Percentiles rank a stretch among this genome's conserved stretches.
phyloP scores from a whole-genome alignment of 2,329 filamentous ascomycete genomes.

The Zymoseptoria pseudotritici region DNA sequence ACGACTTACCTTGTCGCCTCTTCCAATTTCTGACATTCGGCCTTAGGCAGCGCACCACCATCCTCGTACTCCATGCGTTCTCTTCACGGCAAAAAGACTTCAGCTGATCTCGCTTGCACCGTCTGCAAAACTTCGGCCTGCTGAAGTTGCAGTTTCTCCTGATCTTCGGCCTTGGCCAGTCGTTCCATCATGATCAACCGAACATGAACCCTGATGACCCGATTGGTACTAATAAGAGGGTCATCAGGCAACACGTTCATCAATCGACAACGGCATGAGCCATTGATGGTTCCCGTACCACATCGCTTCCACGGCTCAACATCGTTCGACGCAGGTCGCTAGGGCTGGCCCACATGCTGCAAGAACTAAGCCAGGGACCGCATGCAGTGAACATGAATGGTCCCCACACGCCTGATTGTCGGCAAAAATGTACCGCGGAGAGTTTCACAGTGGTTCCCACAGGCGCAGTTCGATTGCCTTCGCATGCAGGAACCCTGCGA shows the following conservation, averaged over 20 bases:
- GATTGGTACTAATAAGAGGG: not conserved
- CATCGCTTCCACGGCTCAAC: not conserved
- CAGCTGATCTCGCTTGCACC: not conserved
- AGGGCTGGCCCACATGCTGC: not conserved
- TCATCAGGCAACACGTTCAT: not conserved
- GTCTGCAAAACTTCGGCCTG: not conserved
- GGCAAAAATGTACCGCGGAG: not conserved
- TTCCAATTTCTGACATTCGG: not conserved
- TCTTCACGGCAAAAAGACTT: not conserved
- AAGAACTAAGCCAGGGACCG: not conserved
- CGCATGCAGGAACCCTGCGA: not conserved
- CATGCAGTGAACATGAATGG: not conserved
- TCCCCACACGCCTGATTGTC: not conserved
- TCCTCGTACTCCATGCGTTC: not conserved
- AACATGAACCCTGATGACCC: not conserved
- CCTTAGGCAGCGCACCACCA: not conserved
- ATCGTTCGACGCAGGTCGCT: not conserved
- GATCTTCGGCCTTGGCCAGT: not conserved
- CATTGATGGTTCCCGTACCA: not conserved
- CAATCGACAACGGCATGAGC: too few relatives aligned
- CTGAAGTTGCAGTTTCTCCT: not conserved
- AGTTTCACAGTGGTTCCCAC: not conserved
- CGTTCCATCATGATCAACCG: not conserved
- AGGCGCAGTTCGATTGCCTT: not conserved
- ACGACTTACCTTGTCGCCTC: not conserved